These are phyloP conservation scores for Geoglossum glabrum DNA, from an alignment of 495 filamentous ascomycete species.

Conservation along the genomic window DNA sequence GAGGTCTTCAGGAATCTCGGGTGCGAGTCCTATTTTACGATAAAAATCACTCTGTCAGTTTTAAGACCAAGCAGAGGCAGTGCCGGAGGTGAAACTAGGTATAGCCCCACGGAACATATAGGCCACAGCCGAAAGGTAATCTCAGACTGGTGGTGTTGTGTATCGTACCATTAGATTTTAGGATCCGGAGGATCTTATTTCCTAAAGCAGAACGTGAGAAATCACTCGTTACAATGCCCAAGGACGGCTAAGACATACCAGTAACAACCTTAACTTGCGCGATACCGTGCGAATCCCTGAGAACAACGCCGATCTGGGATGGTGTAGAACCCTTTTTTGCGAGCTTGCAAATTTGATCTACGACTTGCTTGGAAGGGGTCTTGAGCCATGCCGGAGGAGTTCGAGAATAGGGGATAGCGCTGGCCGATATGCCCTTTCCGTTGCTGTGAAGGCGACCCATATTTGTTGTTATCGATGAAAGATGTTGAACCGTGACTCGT, in stretches of 20 bases:
- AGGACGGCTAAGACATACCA: constrained; percentile 37
- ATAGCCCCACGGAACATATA: background rate
- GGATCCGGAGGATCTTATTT: constrained; percentile 98
- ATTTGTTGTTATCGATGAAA: constrained; percentile 23
- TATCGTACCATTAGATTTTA: constrained; percentile 78
- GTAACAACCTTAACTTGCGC: constrained; percentile 93
- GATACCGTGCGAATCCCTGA: constrained; percentile 93
- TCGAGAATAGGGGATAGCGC: constrained; percentile 91
- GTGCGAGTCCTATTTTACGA: constrained; percentile 66
- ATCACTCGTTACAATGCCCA: background rate
- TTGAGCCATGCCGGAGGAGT: constrained; percentile 80
- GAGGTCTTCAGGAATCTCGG: constrained; percentile 93
- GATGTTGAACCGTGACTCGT: background rate
- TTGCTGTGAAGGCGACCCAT: constrained; percentile 99
- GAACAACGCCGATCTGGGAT: constrained; percentile 94
- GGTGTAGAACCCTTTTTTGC: constrained; percentile 94
- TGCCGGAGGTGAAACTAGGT: constrained; percentile 8
- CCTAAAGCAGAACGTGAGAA: constrained; percentile 27
- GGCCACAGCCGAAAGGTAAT: constrained; percentile 5
- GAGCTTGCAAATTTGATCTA: constrained; percentile 97
- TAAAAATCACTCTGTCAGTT: constrained; percentile 85
- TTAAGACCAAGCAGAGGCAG: constrained; percentile 89
- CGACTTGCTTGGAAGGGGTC: constrained; percentile 74
- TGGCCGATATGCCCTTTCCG: constrained; percentile 94
- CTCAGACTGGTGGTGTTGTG: constrained; percentile 32